A percentile compares a stretch with the other conserved stretches of the same genome.
These are phyloP conservation scores for Aegilops speltoides DNA, from an alignment of 176 grass and related monocot species.

Conservation along the genomic window DNA sequence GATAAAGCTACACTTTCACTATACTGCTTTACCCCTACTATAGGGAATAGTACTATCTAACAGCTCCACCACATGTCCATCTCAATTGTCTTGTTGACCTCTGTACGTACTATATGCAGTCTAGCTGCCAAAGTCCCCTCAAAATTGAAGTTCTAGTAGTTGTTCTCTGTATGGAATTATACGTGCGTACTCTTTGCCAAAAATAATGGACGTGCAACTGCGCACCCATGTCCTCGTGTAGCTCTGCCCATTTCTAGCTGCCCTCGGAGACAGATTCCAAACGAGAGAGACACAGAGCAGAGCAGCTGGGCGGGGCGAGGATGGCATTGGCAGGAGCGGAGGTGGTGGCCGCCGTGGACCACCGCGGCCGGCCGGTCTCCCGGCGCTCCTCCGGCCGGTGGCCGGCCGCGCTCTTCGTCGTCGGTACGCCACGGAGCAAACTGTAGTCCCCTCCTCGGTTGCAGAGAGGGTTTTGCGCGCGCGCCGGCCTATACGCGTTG, in stretches of 20 bases:
- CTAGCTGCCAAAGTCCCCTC: neutral
- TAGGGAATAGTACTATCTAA: too few relatives aligned
- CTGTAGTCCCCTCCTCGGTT: too few relatives aligned
- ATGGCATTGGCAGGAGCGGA: neutral
- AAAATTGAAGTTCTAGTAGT: too few relatives aligned
- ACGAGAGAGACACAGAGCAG: neutral
- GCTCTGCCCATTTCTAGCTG: neutral
- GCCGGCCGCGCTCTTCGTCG: neutral
- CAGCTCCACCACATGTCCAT: neutral
- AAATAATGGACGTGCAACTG: too few relatives aligned
- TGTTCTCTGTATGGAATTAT: too few relatives aligned
- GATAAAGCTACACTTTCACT: too few relatives aligned
- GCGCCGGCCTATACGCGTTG: too few relatives aligned
- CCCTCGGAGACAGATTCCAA: neutral
- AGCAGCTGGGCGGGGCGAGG: neutral
- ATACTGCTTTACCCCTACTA: too few relatives aligned
- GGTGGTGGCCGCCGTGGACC: neutral
- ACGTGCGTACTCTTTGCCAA: too few relatives aligned
- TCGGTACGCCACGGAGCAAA: neutral
- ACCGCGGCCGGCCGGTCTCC: neutral
- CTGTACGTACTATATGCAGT: neutral
- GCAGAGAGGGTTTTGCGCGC: neutral
- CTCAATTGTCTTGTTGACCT: neutral
- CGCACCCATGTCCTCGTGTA: too few relatives aligned
- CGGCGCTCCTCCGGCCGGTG: neutral